Percentiles rank a stretch among this genome's conserved stretches.
Evolutionary conservation across 495 filamentous ascomycete genomes (phyloP).

Genomic region (Neurospora sp.): DNA sequence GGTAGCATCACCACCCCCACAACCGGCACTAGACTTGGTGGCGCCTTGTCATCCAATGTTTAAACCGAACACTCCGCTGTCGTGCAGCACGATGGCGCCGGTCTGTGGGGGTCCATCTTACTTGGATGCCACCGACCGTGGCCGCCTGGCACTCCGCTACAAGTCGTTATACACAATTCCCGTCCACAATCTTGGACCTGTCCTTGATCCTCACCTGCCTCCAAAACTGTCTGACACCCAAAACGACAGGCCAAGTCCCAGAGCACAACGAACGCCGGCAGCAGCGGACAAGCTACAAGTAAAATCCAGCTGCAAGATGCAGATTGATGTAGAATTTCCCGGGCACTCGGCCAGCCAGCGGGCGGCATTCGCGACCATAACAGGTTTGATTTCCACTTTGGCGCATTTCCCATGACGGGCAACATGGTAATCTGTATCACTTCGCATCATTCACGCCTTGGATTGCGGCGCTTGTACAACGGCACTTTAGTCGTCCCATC

Average conservation of each 20-base stretch:
- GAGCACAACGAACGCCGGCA: background rate
- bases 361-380: background rate
- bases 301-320: background rate
- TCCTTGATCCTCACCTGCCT: background rate
- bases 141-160: background rate
- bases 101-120: background rate
- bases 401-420: background rate
- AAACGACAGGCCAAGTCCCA: background rate
- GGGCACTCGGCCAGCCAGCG: background rate
- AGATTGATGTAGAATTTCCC: background rate
- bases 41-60: background rate
- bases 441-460: background rate
- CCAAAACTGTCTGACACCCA: background rate
- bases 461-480: background rate
- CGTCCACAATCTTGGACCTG: background rate
- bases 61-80: background rate
- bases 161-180: background rate
- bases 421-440: background rate
- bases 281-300: background rate
- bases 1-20: background rate
- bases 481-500: background rate
- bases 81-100: background rate
- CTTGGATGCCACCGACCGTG: background rate
- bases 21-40: background rate
- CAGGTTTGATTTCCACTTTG: background rate